These are phyloP conservation scores for Pelargonium myrrhifolium DNA, from an alignment of 441 rosid genomes.

Conservation along the genomic window DNA sequence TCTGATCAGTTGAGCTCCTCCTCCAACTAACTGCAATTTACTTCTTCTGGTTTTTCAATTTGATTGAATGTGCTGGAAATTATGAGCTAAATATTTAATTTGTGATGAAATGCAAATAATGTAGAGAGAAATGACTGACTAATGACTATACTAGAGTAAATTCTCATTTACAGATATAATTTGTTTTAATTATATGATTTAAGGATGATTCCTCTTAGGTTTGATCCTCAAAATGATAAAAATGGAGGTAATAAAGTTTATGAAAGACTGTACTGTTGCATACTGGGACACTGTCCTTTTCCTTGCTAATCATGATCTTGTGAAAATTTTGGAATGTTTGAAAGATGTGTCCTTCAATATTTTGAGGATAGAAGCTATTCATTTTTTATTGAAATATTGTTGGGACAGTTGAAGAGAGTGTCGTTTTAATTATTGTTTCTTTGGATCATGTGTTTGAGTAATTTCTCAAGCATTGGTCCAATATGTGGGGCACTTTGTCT, in stretches of 20 bases:
- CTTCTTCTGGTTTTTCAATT: neutral
- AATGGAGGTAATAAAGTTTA: neutral
- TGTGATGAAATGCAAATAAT: neutral
- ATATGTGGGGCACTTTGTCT: neutral
- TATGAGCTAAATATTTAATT: neutral
- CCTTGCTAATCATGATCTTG: neutral
- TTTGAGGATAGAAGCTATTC: neutral
- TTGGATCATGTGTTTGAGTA: too few species aligned
- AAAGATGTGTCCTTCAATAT: neutral
- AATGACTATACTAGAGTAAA: too few species aligned
- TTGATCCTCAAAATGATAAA: neutral
- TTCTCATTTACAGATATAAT: neutral
- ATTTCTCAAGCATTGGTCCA: neutral
- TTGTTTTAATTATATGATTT: neutral
- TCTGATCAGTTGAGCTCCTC: conserved; percentile 51
- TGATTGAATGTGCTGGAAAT: neutral
- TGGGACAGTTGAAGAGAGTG: neutral
- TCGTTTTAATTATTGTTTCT: neutral
- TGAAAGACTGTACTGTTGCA: neutral
- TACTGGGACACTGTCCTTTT: neutral
- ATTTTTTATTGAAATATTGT: too few species aligned
- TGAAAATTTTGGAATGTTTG: neutral
- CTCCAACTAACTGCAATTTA: neutral
- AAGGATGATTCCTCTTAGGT: neutral
- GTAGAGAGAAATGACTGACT: too few species aligned